phyloP scores from a whole-genome alignment of 139 green algal genomes.

The Coelastrella sp. region DNA sequence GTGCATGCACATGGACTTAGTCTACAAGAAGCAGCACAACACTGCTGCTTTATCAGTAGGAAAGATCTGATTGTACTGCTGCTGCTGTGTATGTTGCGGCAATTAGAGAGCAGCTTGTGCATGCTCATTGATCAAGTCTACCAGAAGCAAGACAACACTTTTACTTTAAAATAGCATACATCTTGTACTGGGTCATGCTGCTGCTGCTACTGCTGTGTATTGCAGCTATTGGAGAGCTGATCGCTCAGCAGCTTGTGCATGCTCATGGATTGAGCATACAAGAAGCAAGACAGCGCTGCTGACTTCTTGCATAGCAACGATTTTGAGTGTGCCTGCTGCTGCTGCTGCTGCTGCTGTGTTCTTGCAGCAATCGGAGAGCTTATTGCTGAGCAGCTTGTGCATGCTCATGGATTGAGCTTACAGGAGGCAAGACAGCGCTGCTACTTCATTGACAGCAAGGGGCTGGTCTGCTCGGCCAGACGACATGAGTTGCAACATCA shows the following conservation, averaged over 20 bases:
- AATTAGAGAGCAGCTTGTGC: constrained; percentile 12
- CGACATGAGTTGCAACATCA: constrained; percentile 25
- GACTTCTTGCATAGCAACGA: constrained; percentile 55
- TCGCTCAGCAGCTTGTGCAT: constrained; percentile 4
- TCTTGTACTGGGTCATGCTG: too few relatives aligned
- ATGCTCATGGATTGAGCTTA: not conserved
- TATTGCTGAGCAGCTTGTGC: constrained; percentile 8
- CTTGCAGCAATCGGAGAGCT: constrained; percentile 37
- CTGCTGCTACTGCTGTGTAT: not conserved
- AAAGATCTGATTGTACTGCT: too few relatives aligned
- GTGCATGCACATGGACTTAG: too few relatives aligned
- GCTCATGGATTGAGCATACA: not conserved
- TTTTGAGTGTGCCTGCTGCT: too few relatives aligned
- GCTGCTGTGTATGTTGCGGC: too few relatives aligned
- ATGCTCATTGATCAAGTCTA: not conserved
- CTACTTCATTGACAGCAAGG: constrained; percentile 70
- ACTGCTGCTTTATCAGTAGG: too few relatives aligned
- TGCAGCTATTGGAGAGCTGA: constrained; percentile 36
- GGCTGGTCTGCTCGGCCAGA: constrained; percentile 15
- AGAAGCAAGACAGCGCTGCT: constrained; percentile 46
- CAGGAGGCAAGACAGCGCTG: constrained; percentile 36
- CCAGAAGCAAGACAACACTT: constrained; percentile 35
- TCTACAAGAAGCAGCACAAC: too few relatives aligned
- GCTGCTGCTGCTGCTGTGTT: not conserved
- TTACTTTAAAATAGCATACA: too few relatives aligned